These are phyloP conservation scores for Thuja plicata DNA, from an alignment of 83 land plant genomes.

Conservation along the genomic window DNA sequence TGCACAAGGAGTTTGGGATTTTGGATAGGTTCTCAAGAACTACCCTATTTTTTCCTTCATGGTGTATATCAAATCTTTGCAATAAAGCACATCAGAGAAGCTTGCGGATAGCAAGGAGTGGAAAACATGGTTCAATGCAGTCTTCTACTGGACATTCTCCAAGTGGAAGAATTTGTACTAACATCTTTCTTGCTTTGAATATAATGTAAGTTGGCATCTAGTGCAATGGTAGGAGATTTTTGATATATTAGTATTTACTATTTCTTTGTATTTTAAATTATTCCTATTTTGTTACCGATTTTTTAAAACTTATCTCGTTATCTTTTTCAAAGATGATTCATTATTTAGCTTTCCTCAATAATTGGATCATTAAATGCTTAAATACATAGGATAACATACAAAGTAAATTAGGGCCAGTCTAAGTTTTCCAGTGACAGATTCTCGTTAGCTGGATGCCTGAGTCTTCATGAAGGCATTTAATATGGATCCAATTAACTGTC, in stretches of 20 bases:
- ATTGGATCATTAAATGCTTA: background rate
- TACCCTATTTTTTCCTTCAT: background rate
- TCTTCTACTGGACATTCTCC: slow-evolving; percentile 2
- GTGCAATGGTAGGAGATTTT: background rate
- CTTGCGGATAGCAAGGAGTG: background rate
- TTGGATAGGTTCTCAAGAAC: background rate
- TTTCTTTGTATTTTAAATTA: background rate
- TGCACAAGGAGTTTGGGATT: slow-evolving; percentile 4
- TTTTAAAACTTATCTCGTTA: background rate
- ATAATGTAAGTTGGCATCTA: slow-evolving; percentile 10
- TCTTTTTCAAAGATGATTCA: background rate
- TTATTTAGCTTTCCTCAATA: background rate
- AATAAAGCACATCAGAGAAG: background rate
- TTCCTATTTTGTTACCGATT: background rate
- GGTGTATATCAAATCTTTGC: background rate
- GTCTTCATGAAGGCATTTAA: background rate
- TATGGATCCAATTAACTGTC: background rate
- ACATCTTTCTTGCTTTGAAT: slow-evolving; percentile 11
- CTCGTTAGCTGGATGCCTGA: background rate
- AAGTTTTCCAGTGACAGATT: background rate
- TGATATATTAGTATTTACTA: slow-evolving; percentile 10
- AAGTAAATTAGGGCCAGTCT: background rate
- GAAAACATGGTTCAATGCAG: slow-evolving; percentile 9
- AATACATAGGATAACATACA: background rate
- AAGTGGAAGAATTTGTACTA: slow-evolving; percentile 8